Evolutionary conservation across 2,329 filamentous ascomycete species (phyloP).

Genomic region (Claviceps citrina): DNA sequence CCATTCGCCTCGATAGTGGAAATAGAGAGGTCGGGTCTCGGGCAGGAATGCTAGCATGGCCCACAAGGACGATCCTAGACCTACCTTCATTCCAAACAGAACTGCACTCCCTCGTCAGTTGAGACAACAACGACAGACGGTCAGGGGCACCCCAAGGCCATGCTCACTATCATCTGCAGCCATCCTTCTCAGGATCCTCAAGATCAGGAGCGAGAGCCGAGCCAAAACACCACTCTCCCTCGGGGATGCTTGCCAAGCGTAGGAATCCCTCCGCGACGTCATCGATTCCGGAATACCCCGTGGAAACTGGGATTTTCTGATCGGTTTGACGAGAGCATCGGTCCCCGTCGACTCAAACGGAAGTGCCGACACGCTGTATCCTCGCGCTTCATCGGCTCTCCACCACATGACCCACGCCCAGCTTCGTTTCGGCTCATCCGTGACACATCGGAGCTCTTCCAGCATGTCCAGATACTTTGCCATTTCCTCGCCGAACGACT

Average conservation of each 20-base stretch:
- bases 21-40: slow-evolving; percentile 57
- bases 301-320: slow-evolving; percentile 33
- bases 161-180: slow-evolving; percentile 32
- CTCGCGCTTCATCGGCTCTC: slow-evolving; percentile 17
- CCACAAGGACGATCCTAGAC: slow-evolving; percentile 68
- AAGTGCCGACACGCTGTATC: slow-evolving; percentile 7
- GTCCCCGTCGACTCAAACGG: slow-evolving; percentile 18
- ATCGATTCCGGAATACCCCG: slow-evolving; percentile 34
- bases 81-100: slow-evolving; percentile 74
- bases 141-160: neutral
- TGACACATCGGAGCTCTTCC: slow-evolving; percentile 61
- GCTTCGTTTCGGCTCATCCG: slow-evolving; percentile 42
- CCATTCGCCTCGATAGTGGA: slow-evolving; percentile 83
- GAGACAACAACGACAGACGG: neutral
- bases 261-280: slow-evolving; percentile 29
- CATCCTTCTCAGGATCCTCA: slow-evolving; percentile 28
- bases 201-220: slow-evolving; percentile 23
- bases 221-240: slow-evolving; percentile 25
- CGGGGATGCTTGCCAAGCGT: slow-evolving; percentile 32
- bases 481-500: slow-evolving; percentile 78
- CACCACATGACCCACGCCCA: slow-evolving; percentile 77
- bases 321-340: slow-evolving; percentile 21
- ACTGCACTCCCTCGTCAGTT: slow-evolving; percentile 17
- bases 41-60: slow-evolving; percentile 69
- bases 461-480: slow-evolving; percentile 61